Base-by-base conservation (phyloP, 2,329 filamentous ascomycete genomes). In the Furcasterigmium furcatum region DNA sequence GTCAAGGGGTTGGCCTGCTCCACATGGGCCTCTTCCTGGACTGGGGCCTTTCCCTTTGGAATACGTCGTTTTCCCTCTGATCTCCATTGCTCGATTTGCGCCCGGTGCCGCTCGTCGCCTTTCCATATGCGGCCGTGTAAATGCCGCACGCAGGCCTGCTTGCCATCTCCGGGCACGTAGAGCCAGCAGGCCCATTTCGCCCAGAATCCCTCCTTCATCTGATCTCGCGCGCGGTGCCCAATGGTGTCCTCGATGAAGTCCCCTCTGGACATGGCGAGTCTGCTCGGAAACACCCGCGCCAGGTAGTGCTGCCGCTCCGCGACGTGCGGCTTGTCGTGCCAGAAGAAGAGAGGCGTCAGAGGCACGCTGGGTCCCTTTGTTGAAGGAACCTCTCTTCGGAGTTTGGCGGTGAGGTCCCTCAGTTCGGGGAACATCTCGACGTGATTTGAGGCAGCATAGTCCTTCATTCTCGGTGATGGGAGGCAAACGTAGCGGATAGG, bases 261-360 rank as follows among this genome's bases (percentile, higher is more conserved):
- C 1, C 77, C 77, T 1, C 76, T 63, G 5, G 68, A 58, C 51
- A 80, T 68, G 2, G 77, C 72, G 14, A 78, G 54, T 2, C 75
- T 65, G 1, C 64, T 70, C 0, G 76, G 69, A 41, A 80, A 80
- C 2, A 80, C 69, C 1, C 69, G 63, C 1, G 60, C 53, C 1
- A 79, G 63, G 45, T 80, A 80, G 51, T 80, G 77, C 2, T 59
- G 52, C 0, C 65, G 70, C 4, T 67, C 70, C 1, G 71, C 76
- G 3, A 80, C 48, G 46, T 80, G 77, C 1, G 77, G 76, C 52
- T 80, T 80, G 48, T 80, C 77, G 45, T 80, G 76, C 77, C 77
- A 80, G 53, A 80, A 78, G 59, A 79, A 80, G 44, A 80, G 64
- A 0, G 77, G 77, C 1, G 77, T 80, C 34, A 80, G 56, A 0